phyloP scores from a whole-genome alignment of 2,329 filamentous ascomycete species.

The Zymoseptoria pseudotritici region DNA sequence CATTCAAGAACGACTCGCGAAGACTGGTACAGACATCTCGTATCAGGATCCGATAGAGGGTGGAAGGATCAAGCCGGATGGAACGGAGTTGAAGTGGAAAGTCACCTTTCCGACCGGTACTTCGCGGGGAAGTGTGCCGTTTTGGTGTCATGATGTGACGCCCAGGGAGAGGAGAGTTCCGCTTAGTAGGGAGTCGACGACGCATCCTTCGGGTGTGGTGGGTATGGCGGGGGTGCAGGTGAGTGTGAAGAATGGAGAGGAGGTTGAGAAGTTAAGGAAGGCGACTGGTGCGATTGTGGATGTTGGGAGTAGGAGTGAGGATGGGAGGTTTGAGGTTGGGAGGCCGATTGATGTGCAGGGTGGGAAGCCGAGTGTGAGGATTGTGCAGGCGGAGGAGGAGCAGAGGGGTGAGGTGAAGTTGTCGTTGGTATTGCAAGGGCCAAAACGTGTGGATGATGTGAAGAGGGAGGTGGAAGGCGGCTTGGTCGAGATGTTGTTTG shows the following conservation, averaged over 20 bases:
- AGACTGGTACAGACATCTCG: slow-evolving; percentile 27
- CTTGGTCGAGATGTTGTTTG: not conserved
- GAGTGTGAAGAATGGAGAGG: not conserved
- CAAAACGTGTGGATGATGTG: not conserved
- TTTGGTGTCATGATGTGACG: slow-evolving; percentile 60
- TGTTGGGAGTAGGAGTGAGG: not conserved
- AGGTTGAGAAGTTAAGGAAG: slow-evolving; percentile 1
- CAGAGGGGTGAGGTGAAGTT: not conserved
- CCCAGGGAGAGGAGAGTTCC: slow-evolving; percentile 51
- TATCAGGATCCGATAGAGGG: slow-evolving; percentile 47
- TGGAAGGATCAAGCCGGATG: slow-evolving; percentile 50
- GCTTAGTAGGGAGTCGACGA: slow-evolving; percentile 29
- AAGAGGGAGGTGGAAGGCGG: not conserved
- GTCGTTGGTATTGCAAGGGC: not conserved
- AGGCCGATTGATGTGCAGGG: not conserved
- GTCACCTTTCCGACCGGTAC: slow-evolving; percentile 44
- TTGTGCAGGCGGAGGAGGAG: not conserved
- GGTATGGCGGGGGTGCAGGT: slow-evolving; percentile 42
- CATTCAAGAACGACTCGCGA: slow-evolving; percentile 16
- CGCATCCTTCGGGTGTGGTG: slow-evolving; percentile 46
- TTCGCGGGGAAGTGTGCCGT: slow-evolving; percentile 49
- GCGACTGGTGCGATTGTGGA: slow-evolving; percentile 16
- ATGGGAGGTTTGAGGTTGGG: not conserved
- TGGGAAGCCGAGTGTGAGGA: not conserved
- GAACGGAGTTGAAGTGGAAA: slow-evolving; percentile 52